Evolutionary conservation across 371 early-diverging fungal genomes (phyloP).

Genomic region (Mucor saturninus): DNA sequence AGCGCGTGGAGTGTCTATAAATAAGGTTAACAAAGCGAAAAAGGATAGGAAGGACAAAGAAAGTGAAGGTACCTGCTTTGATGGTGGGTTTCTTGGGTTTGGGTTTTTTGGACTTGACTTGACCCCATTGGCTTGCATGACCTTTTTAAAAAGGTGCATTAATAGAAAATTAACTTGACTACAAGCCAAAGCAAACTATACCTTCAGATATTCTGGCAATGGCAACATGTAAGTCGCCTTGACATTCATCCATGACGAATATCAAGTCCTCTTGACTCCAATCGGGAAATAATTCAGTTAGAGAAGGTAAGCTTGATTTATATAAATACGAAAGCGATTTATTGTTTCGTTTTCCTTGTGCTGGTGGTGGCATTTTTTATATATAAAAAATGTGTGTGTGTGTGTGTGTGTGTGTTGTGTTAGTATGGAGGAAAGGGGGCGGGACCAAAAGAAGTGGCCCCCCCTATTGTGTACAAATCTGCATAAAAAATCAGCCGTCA

Average conservation of each 20-base stretch:
- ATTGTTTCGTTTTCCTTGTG: conserved; percentile 8
- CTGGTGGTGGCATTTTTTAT: conserved; percentile 22
- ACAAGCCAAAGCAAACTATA: not conserved
- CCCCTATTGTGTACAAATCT: no score
- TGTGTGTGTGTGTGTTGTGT: no score
- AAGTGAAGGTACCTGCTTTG: not conserved
- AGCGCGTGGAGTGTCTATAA: no score
- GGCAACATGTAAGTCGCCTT: conserved; percentile 33
- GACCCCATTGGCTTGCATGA: conserved; percentile 33
- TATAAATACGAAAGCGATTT: conserved; percentile 17
- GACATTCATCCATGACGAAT: conserved; percentile 36
- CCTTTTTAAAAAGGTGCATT: conserved; percentile 1
- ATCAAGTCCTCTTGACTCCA: conserved; percentile 33
- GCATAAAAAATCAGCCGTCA: no score
- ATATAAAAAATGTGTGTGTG: not conserved
- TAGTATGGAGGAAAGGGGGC: no score
- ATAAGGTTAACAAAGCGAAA: not conserved
- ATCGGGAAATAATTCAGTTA: conserved; percentile 31
- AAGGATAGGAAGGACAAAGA: no score
- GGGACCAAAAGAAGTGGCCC: no score
- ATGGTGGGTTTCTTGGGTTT: conserved; percentile 9
- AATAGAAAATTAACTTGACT: no score
- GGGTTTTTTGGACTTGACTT: conserved; percentile 32
- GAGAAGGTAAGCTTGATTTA: conserved; percentile 17
- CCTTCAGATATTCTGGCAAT: conserved; percentile 33